Evolutionary conservation across 1,284 basidiomycete species (phyloP), one percentile per base, ranked within the genome.

Genomic region (Sanghuangporus sanghuang): DNA sequence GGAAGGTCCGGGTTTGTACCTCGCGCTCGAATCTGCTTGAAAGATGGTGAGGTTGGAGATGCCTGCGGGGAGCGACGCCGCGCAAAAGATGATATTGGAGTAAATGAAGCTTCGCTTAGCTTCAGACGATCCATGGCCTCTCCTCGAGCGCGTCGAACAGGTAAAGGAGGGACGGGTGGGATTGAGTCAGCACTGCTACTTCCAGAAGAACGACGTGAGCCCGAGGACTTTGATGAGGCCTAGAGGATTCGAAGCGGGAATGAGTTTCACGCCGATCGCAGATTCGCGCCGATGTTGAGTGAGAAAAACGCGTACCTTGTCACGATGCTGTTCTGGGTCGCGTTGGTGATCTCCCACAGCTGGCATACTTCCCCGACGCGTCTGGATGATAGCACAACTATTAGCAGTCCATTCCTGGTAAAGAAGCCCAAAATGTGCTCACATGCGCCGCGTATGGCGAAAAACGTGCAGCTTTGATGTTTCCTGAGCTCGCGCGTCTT

Each of bases 61-160:
- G 82, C 79, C 66, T 85, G 84, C 32, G 90, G 89, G 2, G 87
- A 89, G 74, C 85, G 88, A 64, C 89, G 84, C 65, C 89, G 86
- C 49, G 89, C 85, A 66, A 88, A 92, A 40, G 83, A 82, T 18
- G 89, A 92, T 64, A 92, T 92, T 61, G 89, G 89, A 7, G 86
- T 89, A 64, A 75, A 79, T 5, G 78, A 78, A 49, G 79, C 72
- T 36, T 73, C 60, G 23, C 49, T 18, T 21, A 62, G 49, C 23
- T 59, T 65, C 12, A 62, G 56, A 2, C 50, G 48, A 46, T 65
- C 57, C 21, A 59, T 55, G 32, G 60, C 57, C 0, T 27, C 60
- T 12, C 61, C 60, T n/a, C 61, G 60, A 9, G 61, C 23, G 3
- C 57, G 49, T 12, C 60, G 60, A 12, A 23, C 61, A 12, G 60